Percentiles rank a stretch among this genome's conserved stretches.
phyloP scores from a whole-genome alignment of 1,139 yeast genomes.

The Suhomyces kunorum region DNA sequence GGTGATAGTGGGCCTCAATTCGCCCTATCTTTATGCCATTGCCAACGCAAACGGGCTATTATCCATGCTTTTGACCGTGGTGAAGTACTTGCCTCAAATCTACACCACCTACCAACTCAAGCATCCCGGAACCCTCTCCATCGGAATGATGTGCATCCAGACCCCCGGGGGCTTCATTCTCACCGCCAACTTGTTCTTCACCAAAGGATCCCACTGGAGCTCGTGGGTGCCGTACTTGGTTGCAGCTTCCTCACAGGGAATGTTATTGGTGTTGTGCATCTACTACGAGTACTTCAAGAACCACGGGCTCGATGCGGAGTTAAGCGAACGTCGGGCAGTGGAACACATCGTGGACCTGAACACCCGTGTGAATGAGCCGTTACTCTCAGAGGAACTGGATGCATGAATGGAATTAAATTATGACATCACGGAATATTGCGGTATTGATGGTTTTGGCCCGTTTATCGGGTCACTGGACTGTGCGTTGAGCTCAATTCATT shows the following conservation, averaged over 20 bases:
- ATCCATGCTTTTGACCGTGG: slow-evolving; percentile 61
- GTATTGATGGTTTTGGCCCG: too few relatives aligned
- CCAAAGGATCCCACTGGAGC: slow-evolving; percentile 84
- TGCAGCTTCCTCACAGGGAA: slow-evolving; percentile 69
- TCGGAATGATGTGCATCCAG: slow-evolving; percentile 82
- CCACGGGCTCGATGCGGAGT: slow-evolving; percentile 31
- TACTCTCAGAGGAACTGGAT: neutral
- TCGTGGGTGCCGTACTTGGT: slow-evolving; percentile 80
- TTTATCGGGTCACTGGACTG: too few relatives aligned
- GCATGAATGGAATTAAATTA: too few relatives aligned
- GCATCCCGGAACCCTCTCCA: slow-evolving; percentile 79
- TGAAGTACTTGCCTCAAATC: slow-evolving; percentile 83
- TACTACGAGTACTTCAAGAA: slow-evolving; percentile 41
- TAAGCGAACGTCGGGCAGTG: slow-evolving; percentile 34
- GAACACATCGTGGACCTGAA: slow-evolving; percentile 38
- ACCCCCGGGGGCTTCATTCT: slow-evolving; percentile 88
- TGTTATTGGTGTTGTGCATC: slow-evolving; percentile 52
- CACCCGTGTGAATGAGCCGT: slow-evolving; percentile 8
- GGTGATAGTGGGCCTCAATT: slow-evolving; percentile 31
- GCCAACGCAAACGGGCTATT: slow-evolving; percentile 66
- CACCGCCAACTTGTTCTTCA: slow-evolving; percentile 65
- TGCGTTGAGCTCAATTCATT: too few relatives aligned
- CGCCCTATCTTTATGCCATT: slow-evolving; percentile 30
- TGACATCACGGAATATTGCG: too few relatives aligned
- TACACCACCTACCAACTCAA: slow-evolving; percentile 66